Evolutionary conservation across 2,329 filamentous ascomycete species (phyloP).

Genomic region (Leptosphaerulina australis): DNA sequence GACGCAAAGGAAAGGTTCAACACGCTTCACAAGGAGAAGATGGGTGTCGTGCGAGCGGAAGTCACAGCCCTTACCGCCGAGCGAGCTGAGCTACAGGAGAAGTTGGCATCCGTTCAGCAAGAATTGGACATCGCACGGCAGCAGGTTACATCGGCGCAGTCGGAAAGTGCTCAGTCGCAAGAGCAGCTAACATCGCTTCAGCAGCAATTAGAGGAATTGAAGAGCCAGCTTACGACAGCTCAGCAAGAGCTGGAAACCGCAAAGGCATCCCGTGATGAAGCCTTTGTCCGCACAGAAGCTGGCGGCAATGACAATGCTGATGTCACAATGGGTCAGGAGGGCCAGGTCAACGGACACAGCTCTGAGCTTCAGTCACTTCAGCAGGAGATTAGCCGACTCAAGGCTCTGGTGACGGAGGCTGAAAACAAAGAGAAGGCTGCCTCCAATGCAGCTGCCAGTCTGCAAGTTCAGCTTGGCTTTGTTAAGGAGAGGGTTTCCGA

Average conservation of each 20-base stretch:
- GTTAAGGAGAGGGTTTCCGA: constrained; percentile 68
- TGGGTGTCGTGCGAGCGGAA: constrained; percentile 54
- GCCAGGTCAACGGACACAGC: constrained; percentile 49
- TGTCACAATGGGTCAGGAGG: constrained; percentile 53
- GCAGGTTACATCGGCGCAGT: constrained; percentile 29
- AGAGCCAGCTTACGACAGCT: constrained; percentile 27
- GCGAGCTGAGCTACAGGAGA: constrained; percentile 62
- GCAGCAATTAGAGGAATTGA: constrained; percentile 30
- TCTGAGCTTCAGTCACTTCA: constrained; percentile 26
- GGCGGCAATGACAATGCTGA: constrained; percentile 45
- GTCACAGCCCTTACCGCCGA: constrained; percentile 61
- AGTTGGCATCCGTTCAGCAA: constrained; percentile 29
- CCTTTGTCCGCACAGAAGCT: constrained; percentile 57
- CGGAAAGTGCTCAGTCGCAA: constrained; percentile 24
- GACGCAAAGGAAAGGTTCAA: constrained; percentile 66
- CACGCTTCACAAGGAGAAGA: constrained; percentile 43
- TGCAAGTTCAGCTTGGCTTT: constrained; percentile 52
- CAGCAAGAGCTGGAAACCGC: constrained; percentile 61
- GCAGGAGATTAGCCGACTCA: constrained; percentile 45
- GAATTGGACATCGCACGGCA: constrained; percentile 68
- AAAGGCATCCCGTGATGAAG: constrained; percentile 68
- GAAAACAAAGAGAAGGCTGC: constrained; percentile 51
- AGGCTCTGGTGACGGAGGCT: constrained; percentile 33
- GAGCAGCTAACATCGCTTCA: constrained; percentile 68
- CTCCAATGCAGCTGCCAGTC: constrained; percentile 41